Evolutionary conservation across 129 eudicot species (phyloP).

Genomic region (Helianthus annuus): DNA sequence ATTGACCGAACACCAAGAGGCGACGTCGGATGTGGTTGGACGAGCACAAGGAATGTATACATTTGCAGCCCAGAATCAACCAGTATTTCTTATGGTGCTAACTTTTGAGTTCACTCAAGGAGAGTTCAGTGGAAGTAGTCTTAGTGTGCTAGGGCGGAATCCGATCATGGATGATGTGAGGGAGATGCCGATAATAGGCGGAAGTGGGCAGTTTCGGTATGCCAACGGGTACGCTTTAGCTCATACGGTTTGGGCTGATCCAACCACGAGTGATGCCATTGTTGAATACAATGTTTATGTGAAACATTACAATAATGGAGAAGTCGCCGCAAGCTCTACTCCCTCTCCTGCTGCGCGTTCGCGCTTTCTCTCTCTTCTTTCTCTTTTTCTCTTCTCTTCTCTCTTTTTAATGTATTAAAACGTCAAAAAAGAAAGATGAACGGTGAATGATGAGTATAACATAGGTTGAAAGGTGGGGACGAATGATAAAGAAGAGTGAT

Average conservation of each 20-base stretch:
- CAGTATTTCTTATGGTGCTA: constrained; percentile 51
- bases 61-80: constrained; percentile 38
- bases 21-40: constrained; percentile 40
- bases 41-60: constrained; percentile 65
- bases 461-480: too few relatives aligned
- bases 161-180: constrained; percentile 47
- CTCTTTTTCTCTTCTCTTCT: too few relatives aligned
- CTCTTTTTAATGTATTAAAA: too few relatives aligned
- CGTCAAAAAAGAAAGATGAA: too few relatives aligned
- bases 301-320: constrained; percentile 31
- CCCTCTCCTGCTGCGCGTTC: too few relatives aligned
- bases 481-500: too few relatives aligned
- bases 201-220: constrained; percentile 52
- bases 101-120: constrained; percentile 45
- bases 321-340: too few relatives aligned
- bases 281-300: constrained; percentile 63
- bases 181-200: constrained; percentile 69
- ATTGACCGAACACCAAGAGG: constrained; percentile 44
- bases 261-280: constrained; percentile 46
- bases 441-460: too few relatives aligned
- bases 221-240: constrained; percentile 63
- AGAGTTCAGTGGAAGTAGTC: constrained; percentile 53
- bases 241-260: constrained; percentile 47
- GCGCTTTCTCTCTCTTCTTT: too few relatives aligned
- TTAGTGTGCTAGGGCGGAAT: constrained; percentile 63